Evolutionary conservation across 2,329 filamentous ascomycete species (phyloP).

Genomic region (Pseudogymnoascus sp.): DNA sequence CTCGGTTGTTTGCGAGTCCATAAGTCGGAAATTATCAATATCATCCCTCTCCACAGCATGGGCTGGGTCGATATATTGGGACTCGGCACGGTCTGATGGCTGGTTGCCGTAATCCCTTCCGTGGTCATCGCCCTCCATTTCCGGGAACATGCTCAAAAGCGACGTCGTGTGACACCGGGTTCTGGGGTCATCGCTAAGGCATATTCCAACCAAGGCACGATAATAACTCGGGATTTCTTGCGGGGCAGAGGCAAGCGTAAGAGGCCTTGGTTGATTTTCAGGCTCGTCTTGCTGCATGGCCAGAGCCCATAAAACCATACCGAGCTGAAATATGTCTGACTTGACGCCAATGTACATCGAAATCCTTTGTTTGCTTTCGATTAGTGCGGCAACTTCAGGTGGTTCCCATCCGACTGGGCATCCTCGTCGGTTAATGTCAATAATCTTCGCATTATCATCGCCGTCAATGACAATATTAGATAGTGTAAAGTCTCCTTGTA

Average conservation of each 20-base stretch:
- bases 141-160: slow-evolving; percentile 64
- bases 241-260: slow-evolving; percentile 48
- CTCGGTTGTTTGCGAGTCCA: slow-evolving; percentile 6
- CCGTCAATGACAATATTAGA: slow-evolving; percentile 94
- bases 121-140: neutral
- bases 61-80: slow-evolving; percentile 13
- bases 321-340: slow-evolving; percentile 90
- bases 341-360: slow-evolving; percentile 98
- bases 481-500: slow-evolving; percentile 94
- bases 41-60: slow-evolving; percentile 14
- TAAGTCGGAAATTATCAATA: slow-evolving; percentile 12
- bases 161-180: slow-evolving; percentile 66
- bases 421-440: slow-evolving; percentile 96
- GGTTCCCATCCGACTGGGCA: slow-evolving; percentile 98
- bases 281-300: slow-evolving; percentile 86
- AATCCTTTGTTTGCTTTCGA: slow-evolving; percentile 82
- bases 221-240: slow-evolving; percentile 73
- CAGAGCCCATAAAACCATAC: slow-evolving; percentile 94
- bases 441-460: slow-evolving; percentile 83
- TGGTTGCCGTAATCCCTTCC: neutral
- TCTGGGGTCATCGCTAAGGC: slow-evolving; percentile 68
- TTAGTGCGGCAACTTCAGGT: slow-evolving; percentile 78
- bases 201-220: slow-evolving; percentile 66
- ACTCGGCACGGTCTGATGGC: neutral
- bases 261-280: slow-evolving; percentile 67